Conservation (phyloP, 2,329 filamentous ascomycete species). For the Fusarium floridanum region DNA sequence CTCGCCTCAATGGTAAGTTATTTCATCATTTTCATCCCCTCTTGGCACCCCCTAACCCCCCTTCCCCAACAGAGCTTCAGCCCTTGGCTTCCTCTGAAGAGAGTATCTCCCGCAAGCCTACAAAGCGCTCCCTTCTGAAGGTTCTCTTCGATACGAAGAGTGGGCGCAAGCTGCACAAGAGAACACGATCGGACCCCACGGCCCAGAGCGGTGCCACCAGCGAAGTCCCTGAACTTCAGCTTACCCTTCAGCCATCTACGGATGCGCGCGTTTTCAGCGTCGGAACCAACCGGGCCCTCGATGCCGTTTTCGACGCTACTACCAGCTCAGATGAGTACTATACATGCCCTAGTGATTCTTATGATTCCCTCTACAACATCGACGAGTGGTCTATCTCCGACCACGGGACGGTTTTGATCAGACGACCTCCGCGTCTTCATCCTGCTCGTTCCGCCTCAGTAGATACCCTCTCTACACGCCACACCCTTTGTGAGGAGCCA, state of each 20-base stretch:
- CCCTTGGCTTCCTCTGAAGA: background rate
- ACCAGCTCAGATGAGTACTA: background rate
- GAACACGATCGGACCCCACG: background rate
- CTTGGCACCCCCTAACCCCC: slow-evolving; percentile 6
- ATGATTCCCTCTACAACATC: background rate
- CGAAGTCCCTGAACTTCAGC: background rate
- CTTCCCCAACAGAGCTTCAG: background rate
- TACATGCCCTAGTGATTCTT: background rate
- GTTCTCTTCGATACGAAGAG: background rate
- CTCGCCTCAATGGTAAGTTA: slow-evolving; percentile 11
- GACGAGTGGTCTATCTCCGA: background rate
- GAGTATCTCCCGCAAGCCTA: background rate
- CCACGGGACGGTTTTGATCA: background rate
- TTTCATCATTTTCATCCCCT: background rate
- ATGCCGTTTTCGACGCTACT: background rate
- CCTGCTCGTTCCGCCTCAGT: background rate
- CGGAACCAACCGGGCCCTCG: background rate
- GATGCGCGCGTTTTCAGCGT: background rate
- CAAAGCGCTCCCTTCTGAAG: background rate
- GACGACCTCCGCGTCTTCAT: background rate
- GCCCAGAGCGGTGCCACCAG: background rate
- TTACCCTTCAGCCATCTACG: background rate
- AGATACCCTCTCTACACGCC: background rate
- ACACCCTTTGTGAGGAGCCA: background rate
- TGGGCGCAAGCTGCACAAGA: background rate